A percentile compares a stretch with the other conserved stretches of the same genome.
Evolutionary conservation across 2,329 filamentous ascomycete species (phyloP).

Genomic region (Neonectria neomacrospora): DNA sequence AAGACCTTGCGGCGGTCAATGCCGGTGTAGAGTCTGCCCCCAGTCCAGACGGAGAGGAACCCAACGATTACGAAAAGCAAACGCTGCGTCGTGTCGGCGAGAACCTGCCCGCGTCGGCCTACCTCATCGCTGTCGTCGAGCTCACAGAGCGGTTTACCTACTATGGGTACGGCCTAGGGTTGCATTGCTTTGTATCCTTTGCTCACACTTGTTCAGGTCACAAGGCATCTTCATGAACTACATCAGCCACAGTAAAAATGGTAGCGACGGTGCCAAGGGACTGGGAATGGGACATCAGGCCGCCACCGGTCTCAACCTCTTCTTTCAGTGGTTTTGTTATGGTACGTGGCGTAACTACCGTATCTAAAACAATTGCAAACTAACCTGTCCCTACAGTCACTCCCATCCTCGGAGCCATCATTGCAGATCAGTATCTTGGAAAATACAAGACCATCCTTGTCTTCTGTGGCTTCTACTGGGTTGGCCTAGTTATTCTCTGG

Average conservation of each 20-base stretch:
- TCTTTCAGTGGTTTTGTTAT: conserved; percentile 65
- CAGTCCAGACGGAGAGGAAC: conserved; percentile 61
- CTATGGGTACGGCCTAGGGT: conserved; percentile 52
- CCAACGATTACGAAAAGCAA: conserved; percentile 61
- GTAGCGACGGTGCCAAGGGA: conserved; percentile 57
- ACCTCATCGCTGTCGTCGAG: conserved; percentile 67
- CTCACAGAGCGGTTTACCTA: conserved; percentile 68
- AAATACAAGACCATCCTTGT: conserved; percentile 71
- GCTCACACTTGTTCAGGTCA: conserved; percentile 33
- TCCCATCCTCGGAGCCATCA: conserved; percentile 62
- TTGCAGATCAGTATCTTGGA: conserved; percentile 68
- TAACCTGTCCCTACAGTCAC: conserved; percentile 43
- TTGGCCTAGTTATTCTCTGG: conserved; percentile 66
- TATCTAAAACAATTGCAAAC: neutral
- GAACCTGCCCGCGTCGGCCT: conserved; percentile 64
- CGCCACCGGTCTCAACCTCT: conserved; percentile 65
- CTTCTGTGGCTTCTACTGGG: conserved; percentile 67
- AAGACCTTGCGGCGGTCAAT: conserved; percentile 19
- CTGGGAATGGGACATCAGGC: conserved; percentile 65
- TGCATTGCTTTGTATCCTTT: neutral
- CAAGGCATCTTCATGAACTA: conserved; percentile 68
- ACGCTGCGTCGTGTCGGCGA: conserved; percentile 64
- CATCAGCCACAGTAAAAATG: conserved; percentile 52
- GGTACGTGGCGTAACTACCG: conserved; percentile 42
- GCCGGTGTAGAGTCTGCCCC: conserved; percentile 44